Evolutionary conservation across 176 grass and related monocot species (phyloP), one percentile per base, ranked within the genome.

Genomic region (Zoysia japonica): DNA sequence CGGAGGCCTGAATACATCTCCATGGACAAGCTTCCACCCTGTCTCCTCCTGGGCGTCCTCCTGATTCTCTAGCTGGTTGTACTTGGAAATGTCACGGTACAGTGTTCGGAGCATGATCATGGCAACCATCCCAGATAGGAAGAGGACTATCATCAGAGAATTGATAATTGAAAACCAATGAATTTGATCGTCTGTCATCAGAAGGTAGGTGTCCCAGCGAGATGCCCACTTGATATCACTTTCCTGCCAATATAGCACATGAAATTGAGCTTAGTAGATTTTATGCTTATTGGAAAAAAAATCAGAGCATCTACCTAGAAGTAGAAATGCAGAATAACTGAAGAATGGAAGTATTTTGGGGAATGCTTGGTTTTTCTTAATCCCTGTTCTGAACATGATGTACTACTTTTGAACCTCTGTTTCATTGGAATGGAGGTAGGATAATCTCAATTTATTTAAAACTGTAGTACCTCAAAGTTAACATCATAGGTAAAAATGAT

Each of bases 11-110:
- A 97, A 97, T 28, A 97, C 95, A 12, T 97, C 95, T 6, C 89
- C 95, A 48, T 97, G 95, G 35, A 94, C 95, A 12, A 97, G 89
- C 80, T 97, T 97, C 95, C 95, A 97, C 47, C 95, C 95, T 3
- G 91, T 97, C 61, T 94, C 94, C 82, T 97, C 95, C 71, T 94
- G 94, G 2, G 91, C 87, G n/a, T 94, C 94, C 77, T 97, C 94
- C 77, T 97, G 91, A 14, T 75, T 88, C 54, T 97, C 95, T 40
- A 94, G 84, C 77, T 90, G 91, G 71, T 97, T 94, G 85, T 97
- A 94, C 77, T 87, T 97, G 72, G 85, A 87, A 56, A 94, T 92
- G 72, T 97, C 91, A 0, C 85, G 76, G 87, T 92, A 97, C 28
- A 97, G 87, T 2, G 95, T 94, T 19, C 91, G 77, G 45, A 97